phyloP scores from a whole-genome alignment of 2,329 filamentous ascomycete species.

The Juglanconis sp. region DNA sequence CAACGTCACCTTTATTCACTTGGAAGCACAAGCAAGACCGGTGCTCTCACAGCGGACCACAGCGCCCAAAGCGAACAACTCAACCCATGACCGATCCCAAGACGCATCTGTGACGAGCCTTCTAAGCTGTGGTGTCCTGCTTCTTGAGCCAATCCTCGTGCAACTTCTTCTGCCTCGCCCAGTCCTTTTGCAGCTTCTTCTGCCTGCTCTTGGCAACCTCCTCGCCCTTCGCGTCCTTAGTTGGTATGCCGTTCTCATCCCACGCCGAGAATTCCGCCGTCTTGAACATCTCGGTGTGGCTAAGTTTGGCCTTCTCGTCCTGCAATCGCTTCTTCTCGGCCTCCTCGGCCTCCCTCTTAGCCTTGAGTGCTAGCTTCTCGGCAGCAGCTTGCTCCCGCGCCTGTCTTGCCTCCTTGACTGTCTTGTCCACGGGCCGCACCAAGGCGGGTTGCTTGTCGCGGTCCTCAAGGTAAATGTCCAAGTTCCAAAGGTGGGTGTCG shows the following conservation, averaged over 20 bases:
- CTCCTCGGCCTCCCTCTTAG: constrained; percentile 26
- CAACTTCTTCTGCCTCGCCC: constrained; percentile 68
- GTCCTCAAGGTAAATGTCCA: constrained; percentile 70
- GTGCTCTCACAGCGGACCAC: neutral
- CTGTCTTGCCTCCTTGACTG: constrained; percentile 51
- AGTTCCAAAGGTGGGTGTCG: constrained; percentile 61
- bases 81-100: neutral
- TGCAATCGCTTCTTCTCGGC: constrained; percentile 40
- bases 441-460: constrained; percentile 55
- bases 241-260: constrained; percentile 65
- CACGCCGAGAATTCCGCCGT: constrained; percentile 53
- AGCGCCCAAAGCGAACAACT: neutral
- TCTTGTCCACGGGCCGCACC: constrained; percentile 60
- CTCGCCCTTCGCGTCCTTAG: constrained; percentile 56
- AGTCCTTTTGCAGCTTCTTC: constrained; percentile 69
- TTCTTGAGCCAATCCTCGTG: constrained; percentile 49
- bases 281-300: constrained; percentile 31
- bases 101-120: neutral
- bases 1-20: neutral
- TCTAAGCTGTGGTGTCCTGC: constrained; percentile 7
- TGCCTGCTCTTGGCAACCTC: constrained; percentile 61
- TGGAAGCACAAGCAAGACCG: neutral
- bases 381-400: constrained; percentile 50
- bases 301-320: constrained; percentile 30
- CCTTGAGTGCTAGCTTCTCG: constrained; percentile 44